Percentiles rank a stretch among this genome's conserved stretches.
Evolutionary conservation across 2,329 filamentous ascomycete genomes (phyloP).

Genomic region (Sporothrix variecibatus): DNA sequence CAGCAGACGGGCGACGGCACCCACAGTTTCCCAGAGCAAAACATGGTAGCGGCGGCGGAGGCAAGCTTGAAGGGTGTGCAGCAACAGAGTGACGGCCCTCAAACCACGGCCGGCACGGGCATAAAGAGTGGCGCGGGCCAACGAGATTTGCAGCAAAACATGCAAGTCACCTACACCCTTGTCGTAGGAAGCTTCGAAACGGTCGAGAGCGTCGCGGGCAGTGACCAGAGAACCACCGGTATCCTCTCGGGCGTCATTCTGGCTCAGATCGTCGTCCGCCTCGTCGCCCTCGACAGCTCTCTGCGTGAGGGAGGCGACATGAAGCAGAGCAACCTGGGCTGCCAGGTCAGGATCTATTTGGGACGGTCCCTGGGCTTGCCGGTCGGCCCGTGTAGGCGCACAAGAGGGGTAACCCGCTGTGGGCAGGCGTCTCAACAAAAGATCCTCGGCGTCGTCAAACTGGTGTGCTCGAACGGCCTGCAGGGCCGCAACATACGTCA

Average conservation of each 20-base stretch:
- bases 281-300: conserved; percentile 40
- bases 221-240: conserved; percentile 17
- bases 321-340: conserved; percentile 53
- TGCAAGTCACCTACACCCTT: conserved; percentile 52
- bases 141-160: conserved; percentile 61
- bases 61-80: conserved; percentile 74
- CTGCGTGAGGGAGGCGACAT: conserved; percentile 54
- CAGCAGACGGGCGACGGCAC: conserved; percentile 67
- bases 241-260: background rate
- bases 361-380: conserved; percentile 36
- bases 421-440: conserved; percentile 28
- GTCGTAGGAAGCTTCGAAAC: conserved; percentile 30
- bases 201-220: conserved; percentile 46
- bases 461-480: conserved; percentile 26
- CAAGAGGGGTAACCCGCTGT: conserved; percentile 26
- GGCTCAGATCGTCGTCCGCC: background rate
- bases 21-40: conserved; percentile 72
- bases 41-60: conserved; percentile 69
- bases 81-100: conserved; percentile 73
- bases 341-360: conserved; percentile 55
- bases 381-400: background rate
- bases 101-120: conserved; percentile 68
- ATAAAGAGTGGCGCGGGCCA: conserved; percentile 72
- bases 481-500: conserved; percentile 24
- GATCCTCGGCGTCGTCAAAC: conserved; percentile 29